Evolutionary conservation across 2,329 filamentous ascomycete genomes (phyloP).

Genomic region (Aspergillus calidoustus): DNA sequence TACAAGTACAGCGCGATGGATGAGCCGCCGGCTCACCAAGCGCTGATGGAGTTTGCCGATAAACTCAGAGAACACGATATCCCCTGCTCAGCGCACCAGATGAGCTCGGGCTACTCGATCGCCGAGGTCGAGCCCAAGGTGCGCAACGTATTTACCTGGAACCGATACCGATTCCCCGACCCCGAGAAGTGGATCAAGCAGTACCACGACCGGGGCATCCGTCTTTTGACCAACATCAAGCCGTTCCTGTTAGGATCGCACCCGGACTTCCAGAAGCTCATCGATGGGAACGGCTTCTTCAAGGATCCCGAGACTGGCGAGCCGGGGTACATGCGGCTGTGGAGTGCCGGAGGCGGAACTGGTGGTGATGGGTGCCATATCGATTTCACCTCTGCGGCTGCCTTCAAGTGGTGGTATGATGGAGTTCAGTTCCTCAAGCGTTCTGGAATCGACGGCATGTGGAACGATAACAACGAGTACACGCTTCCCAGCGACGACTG

Average conservation of each 20-base stretch:
- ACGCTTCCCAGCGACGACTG: conserved; percentile 68
- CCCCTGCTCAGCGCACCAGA: conserved; percentile 72
- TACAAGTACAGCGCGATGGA: conserved; percentile 65
- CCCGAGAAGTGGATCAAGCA: conserved; percentile 66
- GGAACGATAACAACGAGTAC: conserved; percentile 82
- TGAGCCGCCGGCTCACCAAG: conserved; percentile 59
- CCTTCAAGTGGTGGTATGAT: conserved; percentile 73
- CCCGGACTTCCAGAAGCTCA: conserved; percentile 67
- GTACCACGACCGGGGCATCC: conserved; percentile 67
- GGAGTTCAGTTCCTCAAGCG: conserved; percentile 66
- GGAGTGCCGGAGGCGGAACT: conserved; percentile 74
- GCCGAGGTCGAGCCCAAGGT: conserved; percentile 70
- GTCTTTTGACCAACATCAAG: conserved; percentile 73
- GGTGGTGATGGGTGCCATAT: conserved; percentile 73
- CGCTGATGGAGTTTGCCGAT: conserved; percentile 63
- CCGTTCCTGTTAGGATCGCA: conserved; percentile 71
- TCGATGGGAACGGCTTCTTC: conserved; percentile 66
- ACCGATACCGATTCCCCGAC: conserved; percentile 70
- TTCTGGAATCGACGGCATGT: conserved; percentile 72
- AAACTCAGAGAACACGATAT: conserved; percentile 69
- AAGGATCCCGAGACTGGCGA: conserved; percentile 58
- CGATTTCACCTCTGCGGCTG: conserved; percentile 71
- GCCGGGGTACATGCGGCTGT: conserved; percentile 65
- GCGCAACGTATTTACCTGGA: conserved; percentile 74
- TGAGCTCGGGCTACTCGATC: conserved; percentile 74